phyloP scores from a whole-genome alignment of 306 rosid genomes.

The Sechiopsis laciniata region DNA sequence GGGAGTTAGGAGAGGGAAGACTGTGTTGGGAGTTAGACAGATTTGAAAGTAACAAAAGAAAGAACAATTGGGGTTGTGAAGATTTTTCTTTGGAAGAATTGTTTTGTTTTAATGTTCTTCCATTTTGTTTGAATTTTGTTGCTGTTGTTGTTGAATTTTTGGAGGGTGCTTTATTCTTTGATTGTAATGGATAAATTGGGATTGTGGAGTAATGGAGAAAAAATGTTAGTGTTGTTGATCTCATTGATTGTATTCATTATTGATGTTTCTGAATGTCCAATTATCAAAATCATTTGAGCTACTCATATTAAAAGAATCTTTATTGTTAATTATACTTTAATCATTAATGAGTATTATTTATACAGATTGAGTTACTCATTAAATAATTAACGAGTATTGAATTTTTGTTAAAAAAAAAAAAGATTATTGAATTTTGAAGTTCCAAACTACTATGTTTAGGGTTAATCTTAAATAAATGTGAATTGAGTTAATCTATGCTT shows the following conservation, averaged over 20 bases:
- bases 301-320: too few species aligned
- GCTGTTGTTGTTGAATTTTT: background rate
- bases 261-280: background rate
- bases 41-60: conserved; percentile 24
- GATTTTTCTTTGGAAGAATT: background rate
- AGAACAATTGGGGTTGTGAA: background rate
- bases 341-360: background rate
- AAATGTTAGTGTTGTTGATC: background rate
- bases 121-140: background rate
- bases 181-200: background rate
- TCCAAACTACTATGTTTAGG: background rate
- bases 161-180: background rate
- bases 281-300: too few species aligned
- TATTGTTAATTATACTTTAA: too few species aligned
- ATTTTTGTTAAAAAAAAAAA: too few species aligned
- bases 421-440: background rate
- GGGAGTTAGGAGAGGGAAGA: conserved; percentile 38
- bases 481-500: background rate
- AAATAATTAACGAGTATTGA: background rate
- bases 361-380: background rate
- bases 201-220: background rate
- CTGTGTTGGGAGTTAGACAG: conserved; percentile 46
- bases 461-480: too few species aligned
- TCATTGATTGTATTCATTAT: background rate
- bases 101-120: background rate